These are phyloP conservation scores for Amaranthus hypochondriacus DNA, from an alignment of 148 eudicot species.

Conservation along the genomic window DNA sequence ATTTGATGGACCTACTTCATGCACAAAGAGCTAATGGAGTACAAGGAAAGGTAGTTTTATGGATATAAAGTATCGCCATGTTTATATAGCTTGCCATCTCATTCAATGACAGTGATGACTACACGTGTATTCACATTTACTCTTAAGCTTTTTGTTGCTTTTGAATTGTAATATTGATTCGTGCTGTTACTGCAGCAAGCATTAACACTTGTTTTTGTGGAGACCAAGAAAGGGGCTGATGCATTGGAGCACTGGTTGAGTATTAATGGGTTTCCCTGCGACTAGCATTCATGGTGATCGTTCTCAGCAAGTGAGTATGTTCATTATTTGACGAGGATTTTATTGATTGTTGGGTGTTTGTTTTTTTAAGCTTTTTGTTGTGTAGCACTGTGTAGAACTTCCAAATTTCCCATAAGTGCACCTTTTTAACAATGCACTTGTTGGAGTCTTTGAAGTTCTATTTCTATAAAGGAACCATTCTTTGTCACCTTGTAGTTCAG, in stretches of 20 bases:
- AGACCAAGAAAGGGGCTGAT: slow-evolving; percentile 84
- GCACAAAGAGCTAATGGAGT: slow-evolving; percentile 61
- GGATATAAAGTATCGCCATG: neutral
- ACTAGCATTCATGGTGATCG: slow-evolving; percentile 89
- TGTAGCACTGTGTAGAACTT: too few species aligned
- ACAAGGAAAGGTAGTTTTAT: slow-evolving; percentile 49
- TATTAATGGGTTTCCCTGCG: slow-evolving; percentile 72
- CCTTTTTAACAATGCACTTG: too few species aligned
- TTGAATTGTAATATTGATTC: slow-evolving; percentile 3
- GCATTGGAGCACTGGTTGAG: slow-evolving; percentile 66
- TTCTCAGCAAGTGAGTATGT: slow-evolving; percentile 59
- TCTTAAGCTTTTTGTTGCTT: neutral
- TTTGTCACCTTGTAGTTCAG: too few species aligned
- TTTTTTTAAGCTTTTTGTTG: too few species aligned
- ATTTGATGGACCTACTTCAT: slow-evolving; percentile 80
- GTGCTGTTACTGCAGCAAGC: slow-evolving; percentile 48
- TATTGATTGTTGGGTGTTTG: too few species aligned
- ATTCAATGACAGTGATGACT: too few species aligned
- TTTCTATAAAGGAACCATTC: too few species aligned
- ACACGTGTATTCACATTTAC: too few species aligned
- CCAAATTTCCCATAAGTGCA: too few species aligned
- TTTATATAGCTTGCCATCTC: neutral
- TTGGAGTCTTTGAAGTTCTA: too few species aligned
- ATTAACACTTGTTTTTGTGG: slow-evolving; percentile 74
- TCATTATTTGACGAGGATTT: neutral